Conservation (phyloP, 2,329 filamentous ascomycete species). For the Exophiala sp. region DNA sequence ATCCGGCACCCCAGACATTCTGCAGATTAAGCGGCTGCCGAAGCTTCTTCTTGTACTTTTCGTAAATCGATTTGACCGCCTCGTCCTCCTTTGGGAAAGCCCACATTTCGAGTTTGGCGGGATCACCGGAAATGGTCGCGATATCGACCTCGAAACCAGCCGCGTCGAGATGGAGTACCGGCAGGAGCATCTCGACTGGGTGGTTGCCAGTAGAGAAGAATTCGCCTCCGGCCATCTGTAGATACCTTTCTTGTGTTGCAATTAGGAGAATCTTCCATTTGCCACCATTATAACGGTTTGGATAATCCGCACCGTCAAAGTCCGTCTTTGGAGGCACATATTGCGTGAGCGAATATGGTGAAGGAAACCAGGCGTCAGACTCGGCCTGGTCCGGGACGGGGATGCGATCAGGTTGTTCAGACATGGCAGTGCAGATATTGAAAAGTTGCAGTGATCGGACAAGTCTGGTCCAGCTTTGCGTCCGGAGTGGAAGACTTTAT, state of each 20-base stretch:
- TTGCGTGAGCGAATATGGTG: constrained; percentile 17
- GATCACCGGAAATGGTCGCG: constrained; percentile 14
- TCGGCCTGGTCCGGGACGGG: constrained; percentile 15
- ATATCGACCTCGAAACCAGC: constrained; percentile 18
- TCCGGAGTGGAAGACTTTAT: too few relatives aligned
- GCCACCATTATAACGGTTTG: constrained; percentile 13
- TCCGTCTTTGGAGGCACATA: constrained; percentile 15
- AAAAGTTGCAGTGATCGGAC: neutral
- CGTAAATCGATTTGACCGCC: constrained; percentile 10
- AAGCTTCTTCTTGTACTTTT: constrained; percentile 17
- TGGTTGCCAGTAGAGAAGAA: constrained; percentile 19
- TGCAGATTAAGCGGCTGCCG: constrained; percentile 12
- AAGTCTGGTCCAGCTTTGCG: too few relatives aligned
- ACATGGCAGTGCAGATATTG: neutral
- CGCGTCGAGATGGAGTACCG: constrained; percentile 15
- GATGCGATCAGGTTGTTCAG: constrained; percentile 6
- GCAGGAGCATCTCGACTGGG: constrained; percentile 21
- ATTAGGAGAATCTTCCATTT: constrained; percentile 20
- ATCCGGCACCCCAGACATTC: constrained; percentile 10
- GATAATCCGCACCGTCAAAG: constrained; percentile 15
- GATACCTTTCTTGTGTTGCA: constrained; percentile 15
- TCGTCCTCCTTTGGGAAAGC: constrained; percentile 17
- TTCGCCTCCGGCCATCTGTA: constrained; percentile 10
- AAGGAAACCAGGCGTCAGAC: constrained; percentile 16
- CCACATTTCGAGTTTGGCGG: constrained; percentile 18